These are phyloP conservation scores for Pholiota microspora DNA, from an alignment of 768 basidiomycete species.

Conservation along the genomic window DNA sequence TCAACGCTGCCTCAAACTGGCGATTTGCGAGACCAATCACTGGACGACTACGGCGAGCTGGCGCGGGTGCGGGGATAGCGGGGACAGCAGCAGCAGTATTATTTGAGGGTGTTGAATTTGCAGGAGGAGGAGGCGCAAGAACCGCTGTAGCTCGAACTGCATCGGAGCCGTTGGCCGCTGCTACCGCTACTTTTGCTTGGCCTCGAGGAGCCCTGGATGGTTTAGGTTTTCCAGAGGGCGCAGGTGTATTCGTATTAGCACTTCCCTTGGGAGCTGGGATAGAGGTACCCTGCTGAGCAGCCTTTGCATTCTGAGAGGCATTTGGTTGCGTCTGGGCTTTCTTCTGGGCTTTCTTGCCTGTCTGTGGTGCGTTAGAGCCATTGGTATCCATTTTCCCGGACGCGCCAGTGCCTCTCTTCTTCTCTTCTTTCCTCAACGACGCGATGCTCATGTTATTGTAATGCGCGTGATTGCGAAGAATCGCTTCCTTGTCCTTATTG, in stretches of 20 bases:
- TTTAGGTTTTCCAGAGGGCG: conserved; percentile 15
- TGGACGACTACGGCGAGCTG: conserved; percentile 48
- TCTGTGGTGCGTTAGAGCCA: conserved; percentile 11
- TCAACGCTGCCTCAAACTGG: conserved; percentile 74
- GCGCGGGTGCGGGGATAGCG: conserved; percentile 12
- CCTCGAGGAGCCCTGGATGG: conserved; percentile 13
- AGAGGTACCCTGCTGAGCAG: conserved; percentile 5
- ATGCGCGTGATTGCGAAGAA: conserved; percentile 69
- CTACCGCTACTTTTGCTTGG: conserved; percentile 12
- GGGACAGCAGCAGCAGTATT: conserved; percentile 8
- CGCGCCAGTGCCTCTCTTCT: conserved; percentile 23
- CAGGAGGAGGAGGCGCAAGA: too few relatives aligned
- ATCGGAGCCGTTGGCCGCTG: conserved; percentile 7
- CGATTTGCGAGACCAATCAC: conserved; percentile 62
- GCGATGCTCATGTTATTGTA: conserved; percentile 44
- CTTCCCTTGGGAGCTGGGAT: conserved; percentile 10
- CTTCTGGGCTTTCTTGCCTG: conserved; percentile 26
- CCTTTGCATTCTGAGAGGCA: conserved; percentile 7
- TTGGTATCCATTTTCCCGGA: conserved; percentile 19
- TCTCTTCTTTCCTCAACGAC: conserved; percentile 34
- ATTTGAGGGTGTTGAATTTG: not conserved
- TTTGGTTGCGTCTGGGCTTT: conserved; percentile 17
- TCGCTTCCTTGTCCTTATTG: conserved; percentile 71
- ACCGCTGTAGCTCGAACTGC: not conserved
- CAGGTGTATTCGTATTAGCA: conserved; percentile 11